Conservation (phyloP, 306 rosid genomes). For the Spatholobus suberectus region DNA sequence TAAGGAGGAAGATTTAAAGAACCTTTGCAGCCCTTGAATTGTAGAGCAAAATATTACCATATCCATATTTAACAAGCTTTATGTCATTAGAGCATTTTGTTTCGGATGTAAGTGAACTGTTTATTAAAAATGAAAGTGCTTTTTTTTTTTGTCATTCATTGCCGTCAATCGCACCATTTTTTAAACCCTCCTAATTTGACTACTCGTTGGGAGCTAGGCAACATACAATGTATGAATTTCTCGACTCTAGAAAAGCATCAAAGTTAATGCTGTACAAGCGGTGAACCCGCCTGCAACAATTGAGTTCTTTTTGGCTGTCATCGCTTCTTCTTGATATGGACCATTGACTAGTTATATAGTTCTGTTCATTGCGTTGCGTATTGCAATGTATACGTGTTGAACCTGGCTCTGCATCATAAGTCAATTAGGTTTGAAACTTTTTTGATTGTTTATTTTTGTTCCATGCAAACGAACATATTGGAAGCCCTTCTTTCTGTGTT, state of each 20-base stretch:
- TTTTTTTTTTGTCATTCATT: slow-evolving; percentile 2
- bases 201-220: slow-evolving; percentile 19
- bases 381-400: not conserved
- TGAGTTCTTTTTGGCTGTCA: not conserved
- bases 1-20: slow-evolving; percentile 89
- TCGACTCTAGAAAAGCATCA: not conserved
- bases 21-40: slow-evolving; percentile 84
- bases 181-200: slow-evolving; percentile 2
- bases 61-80: slow-evolving; percentile 21
- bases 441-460: not conserved
- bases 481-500: not conserved
- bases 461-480: not conserved
- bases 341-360: too few relatives aligned
- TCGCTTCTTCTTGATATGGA: not conserved
- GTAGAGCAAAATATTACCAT: slow-evolving; percentile 28
- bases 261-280: not conserved
- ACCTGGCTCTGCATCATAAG: not conserved
- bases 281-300: not conserved
- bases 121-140: slow-evolving; percentile 33
- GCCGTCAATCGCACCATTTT: not conserved
- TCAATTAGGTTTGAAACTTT: not conserved
- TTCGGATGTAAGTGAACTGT: slow-evolving; percentile 41
- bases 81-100: slow-evolving; percentile 38
- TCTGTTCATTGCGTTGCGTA: too few relatives aligned
- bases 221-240: not conserved